Base-by-base conservation (phyloP, 768 basidiomycete species). In the Calocera cornea region DNA sequence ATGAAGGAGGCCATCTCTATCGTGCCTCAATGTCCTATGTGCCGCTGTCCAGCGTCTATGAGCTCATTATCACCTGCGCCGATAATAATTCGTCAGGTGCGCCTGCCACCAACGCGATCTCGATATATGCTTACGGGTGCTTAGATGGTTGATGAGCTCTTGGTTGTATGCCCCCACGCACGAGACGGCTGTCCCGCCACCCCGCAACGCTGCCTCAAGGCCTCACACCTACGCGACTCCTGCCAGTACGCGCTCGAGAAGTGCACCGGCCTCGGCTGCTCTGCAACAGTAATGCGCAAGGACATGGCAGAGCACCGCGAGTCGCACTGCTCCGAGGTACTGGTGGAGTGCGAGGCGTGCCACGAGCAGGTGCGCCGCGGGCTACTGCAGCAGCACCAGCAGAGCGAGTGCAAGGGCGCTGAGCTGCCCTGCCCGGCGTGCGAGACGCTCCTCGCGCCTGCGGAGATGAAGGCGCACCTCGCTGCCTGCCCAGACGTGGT, bases 71-170 rank as follows among this genome's bases (percentile, higher is more conserved):
- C 72, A 0, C 84, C 86, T 19, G 87, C 89, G n/a, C 83, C 86
- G 74, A 84, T 87, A 16, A 86, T 93, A 34, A 81, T 93, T 47
- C 84, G 89, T 69, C 85, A 88, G 69, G 89, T 89, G 69, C 72
- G 87, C 79, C 5, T 64, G 34, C 67, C 47, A 64, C 36, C 66
- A 64, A 67, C 34, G 31, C 31, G 54, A 19, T 12, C 24, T 11
- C 19, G 34, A 67, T 24, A 24, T 50, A 31, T 34, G 33, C 34
- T 27, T 2, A 49, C 14, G 36, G 7, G 5, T 5, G 7, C 38
- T 64, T 70, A 92, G 90, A 82, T 93, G 65, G 91, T 92, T 49
- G 90, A 92, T 69, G 91, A 93, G 77, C 80, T 93, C 49, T 47
- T 82, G 16, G 89, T 92, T 0, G 84, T 87, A 74, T 93, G 91